Evolutionary conservation across 2,329 filamentous ascomycete genomes (phyloP).

Genomic region (Graphium sp.): DNA sequence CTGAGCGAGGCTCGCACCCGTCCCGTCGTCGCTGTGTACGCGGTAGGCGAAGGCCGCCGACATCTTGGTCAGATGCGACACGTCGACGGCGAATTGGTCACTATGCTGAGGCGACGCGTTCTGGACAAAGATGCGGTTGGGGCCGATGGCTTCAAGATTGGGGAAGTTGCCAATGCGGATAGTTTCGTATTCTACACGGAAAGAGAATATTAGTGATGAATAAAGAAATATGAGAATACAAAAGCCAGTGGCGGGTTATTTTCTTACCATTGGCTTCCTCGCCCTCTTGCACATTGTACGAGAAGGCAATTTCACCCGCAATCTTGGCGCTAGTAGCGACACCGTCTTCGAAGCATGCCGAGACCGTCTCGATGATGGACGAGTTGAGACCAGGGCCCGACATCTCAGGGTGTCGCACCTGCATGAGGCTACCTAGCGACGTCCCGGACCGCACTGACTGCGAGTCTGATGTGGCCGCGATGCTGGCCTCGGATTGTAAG

Average conservation of each 20-base stretch:
- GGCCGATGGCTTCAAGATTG: conserved; percentile 78
- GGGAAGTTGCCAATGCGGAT: conserved; percentile 80
- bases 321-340: conserved; percentile 55
- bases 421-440: conserved; percentile 52
- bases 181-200: conserved; percentile 32
- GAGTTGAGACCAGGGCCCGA: conserved; percentile 65
- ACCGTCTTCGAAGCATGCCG: conserved; percentile 63
- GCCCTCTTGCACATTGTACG: conserved; percentile 44
- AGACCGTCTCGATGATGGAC: conserved; percentile 86
- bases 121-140: conserved; percentile 80
- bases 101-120: conserved; percentile 46
- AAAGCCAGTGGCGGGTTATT: conserved; percentile 9
- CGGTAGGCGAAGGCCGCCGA: conserved; percentile 87
- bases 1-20: conserved; percentile 21
- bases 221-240: conserved; percentile 7
- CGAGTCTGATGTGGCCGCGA: conserved; percentile 54
- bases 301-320: conserved; percentile 76
- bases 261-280: conserved; percentile 27
- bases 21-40: conserved; percentile 50
- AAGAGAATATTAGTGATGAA: conserved; percentile 3
- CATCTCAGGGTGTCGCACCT: conserved; percentile 70
- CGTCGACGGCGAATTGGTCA: conserved; percentile 66
- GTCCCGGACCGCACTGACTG: conserved; percentile 83
- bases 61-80: conserved; percentile 55
- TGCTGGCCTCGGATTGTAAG: conserved; percentile 45